Percentiles rank a stretch among this genome's conserved stretches.
Conservation (phyloP, 768 basidiomycete genomes). For the Kondoa subrosea region DNA sequence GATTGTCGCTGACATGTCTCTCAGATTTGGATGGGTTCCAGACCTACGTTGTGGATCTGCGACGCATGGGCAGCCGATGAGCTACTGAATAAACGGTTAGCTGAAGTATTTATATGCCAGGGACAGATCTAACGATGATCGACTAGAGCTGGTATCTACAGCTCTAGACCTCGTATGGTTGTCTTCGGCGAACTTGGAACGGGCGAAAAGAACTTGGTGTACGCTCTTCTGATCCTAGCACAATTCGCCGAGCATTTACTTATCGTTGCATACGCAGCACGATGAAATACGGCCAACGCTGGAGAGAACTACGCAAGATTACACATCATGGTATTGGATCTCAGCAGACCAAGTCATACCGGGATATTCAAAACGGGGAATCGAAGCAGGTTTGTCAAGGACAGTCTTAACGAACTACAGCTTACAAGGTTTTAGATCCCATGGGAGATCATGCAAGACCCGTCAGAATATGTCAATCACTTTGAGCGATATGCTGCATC, state of each 20-base stretch:
- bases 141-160: constrained; percentile 21
- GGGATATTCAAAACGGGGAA: constrained; percentile 24
- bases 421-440: background rate
- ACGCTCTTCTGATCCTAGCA: too few relatives aligned
- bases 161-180: constrained; percentile 18
- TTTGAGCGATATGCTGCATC: constrained; percentile 22
- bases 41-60: constrained; percentile 15
- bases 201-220: constrained; percentile 11
- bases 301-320: constrained; percentile 11
- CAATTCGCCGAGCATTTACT: too few relatives aligned
- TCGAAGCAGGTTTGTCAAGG: constrained; percentile 13
- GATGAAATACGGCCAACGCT: constrained; percentile 14
- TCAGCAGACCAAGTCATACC: constrained; percentile 16
- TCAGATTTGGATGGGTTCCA: constrained; percentile 14
- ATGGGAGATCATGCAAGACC: constrained; percentile 21
- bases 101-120: too few relatives aligned
- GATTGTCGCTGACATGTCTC: too few relatives aligned
- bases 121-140: too few relatives aligned
- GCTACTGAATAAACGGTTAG: constrained; percentile 21
- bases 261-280: too few relatives aligned
- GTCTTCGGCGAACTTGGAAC: constrained; percentile 19
- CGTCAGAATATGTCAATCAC: constrained; percentile 14
- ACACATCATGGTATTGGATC: constrained; percentile 14
- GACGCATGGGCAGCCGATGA: constrained; percentile 18
- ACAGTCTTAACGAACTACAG: background rate